These are phyloP conservation scores for Alternaria alternata DNA, from an alignment of 2,329 filamentous ascomycete species.

Conservation along the genomic window DNA sequence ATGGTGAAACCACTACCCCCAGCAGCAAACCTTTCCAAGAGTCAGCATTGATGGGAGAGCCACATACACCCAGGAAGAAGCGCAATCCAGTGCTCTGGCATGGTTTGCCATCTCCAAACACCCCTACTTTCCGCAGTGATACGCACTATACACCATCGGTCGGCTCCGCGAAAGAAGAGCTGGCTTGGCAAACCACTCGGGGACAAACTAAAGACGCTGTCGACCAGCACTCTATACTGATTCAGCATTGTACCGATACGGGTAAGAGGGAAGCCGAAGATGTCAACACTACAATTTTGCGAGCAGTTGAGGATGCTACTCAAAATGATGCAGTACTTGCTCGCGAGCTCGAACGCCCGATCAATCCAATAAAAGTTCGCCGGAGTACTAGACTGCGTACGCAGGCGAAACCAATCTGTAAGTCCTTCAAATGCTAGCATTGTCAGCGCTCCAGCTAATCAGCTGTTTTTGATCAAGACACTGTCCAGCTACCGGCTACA, in stretches of 20 bases:
- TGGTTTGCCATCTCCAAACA: conserved; percentile 20
- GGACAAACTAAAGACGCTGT: background rate
- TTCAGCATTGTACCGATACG: background rate
- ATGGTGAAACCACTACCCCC: background rate
- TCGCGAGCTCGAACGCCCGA: background rate
- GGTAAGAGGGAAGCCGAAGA: background rate
- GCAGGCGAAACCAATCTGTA: background rate
- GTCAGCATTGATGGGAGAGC: background rate
- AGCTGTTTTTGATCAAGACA: background rate
- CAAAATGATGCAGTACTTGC: conserved; percentile 5
- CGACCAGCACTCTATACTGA: background rate
- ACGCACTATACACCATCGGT: background rate
- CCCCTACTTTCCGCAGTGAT: background rate
- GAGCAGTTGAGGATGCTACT: background rate
- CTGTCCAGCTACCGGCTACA: background rate
- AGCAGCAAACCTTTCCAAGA: no score
- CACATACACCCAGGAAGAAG: conserved; percentile 6
- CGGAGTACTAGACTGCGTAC: conserved; percentile 11
- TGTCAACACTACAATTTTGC: no score
- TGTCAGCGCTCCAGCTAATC: background rate
- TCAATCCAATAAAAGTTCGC: background rate
- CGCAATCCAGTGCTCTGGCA: conserved; percentile 7
- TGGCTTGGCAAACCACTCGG: background rate
- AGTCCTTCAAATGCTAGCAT: rapidly evolving
- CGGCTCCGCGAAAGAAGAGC: background rate